Conservation (phyloP, 768 basidiomycete species). For the Termitomyces sp. region DNA sequence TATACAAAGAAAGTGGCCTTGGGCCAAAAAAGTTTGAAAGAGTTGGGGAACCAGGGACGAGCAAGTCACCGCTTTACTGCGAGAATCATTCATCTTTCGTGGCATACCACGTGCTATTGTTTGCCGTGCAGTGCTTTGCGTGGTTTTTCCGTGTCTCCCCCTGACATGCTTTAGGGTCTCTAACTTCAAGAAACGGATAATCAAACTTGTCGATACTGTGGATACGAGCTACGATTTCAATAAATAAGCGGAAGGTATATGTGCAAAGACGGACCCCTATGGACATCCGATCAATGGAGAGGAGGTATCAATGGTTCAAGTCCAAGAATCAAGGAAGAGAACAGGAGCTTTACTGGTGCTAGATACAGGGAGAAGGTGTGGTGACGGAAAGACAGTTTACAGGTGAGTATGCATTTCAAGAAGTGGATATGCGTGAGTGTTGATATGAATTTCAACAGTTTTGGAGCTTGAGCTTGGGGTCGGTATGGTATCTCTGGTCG, state of each 20-base stretch:
- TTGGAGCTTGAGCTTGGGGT: too few species aligned
- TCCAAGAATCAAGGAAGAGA: neutral
- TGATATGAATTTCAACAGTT: too few species aligned
- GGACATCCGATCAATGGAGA: conserved; percentile 3
- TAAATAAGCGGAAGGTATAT: conserved; percentile 1
- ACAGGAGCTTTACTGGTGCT: too few species aligned
- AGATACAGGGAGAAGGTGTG: neutral
- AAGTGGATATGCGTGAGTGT: too few species aligned
- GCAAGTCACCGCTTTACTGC: neutral
- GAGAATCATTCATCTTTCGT: conserved; percentile 7
- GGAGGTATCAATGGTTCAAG: neutral
- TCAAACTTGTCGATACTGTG: neutral
- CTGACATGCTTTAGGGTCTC: neutral
- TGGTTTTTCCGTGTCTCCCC: neutral
- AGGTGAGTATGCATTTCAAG: neutral
- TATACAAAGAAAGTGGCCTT: conserved; percentile 12
- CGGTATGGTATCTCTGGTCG: neutral
- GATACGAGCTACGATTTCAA: neutral
- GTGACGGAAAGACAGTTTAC: too few species aligned
- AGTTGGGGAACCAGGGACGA: neutral
- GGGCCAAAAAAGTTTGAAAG: conserved; percentile 11
- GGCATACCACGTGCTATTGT: conserved; percentile 20
- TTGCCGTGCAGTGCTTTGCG: neutral
- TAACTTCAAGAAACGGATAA: conserved; percentile 1
- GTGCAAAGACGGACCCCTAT: conserved; percentile 7